A percentile compares a stretch with the other conserved stretches of the same genome.
phyloP scores from a whole-genome alignment of 2,329 filamentous ascomycete species.

The Cytospora chrysosperma region DNA sequence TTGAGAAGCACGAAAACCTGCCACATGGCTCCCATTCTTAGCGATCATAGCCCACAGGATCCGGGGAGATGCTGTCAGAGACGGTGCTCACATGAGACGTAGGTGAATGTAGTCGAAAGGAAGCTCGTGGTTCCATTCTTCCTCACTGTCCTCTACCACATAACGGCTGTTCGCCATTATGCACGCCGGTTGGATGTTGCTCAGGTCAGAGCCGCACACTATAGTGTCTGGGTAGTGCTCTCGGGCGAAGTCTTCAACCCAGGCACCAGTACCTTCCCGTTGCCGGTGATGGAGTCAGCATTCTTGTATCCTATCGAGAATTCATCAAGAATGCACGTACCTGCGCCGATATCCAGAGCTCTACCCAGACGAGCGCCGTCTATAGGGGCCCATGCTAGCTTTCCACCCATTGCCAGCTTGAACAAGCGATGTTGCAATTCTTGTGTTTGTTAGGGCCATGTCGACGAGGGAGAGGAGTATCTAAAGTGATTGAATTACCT shows the following conservation, averaged over 20 bases:
- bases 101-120: conserved; percentile 54
- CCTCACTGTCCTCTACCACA: conserved; percentile 64
- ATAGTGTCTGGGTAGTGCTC: conserved; percentile 57
- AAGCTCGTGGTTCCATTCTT: conserved; percentile 52
- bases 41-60: not conserved
- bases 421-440: not conserved
- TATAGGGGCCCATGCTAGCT: not conserved
- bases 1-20: not conserved
- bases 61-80: not conserved
- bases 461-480: not conserved
- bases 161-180: conserved; percentile 76
- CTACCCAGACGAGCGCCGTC: not conserved
- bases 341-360: not conserved
- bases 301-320: not conserved
- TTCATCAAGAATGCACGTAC: not conserved
- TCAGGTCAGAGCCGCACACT: conserved; percentile 64
- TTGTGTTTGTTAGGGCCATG: not conserved
- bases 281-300: conserved; percentile 31
- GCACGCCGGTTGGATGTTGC: conserved; percentile 62
- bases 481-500: not conserved
- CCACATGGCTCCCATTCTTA: not conserved
- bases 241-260: conserved; percentile 66
- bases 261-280: conserved; percentile 55
- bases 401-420: not conserved
- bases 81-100: conserved; percentile 36